These are phyloP conservation scores for Hypoxylon sp. DNA, from an alignment of 2,329 filamentous ascomycete genomes.

Conservation along the genomic window DNA sequence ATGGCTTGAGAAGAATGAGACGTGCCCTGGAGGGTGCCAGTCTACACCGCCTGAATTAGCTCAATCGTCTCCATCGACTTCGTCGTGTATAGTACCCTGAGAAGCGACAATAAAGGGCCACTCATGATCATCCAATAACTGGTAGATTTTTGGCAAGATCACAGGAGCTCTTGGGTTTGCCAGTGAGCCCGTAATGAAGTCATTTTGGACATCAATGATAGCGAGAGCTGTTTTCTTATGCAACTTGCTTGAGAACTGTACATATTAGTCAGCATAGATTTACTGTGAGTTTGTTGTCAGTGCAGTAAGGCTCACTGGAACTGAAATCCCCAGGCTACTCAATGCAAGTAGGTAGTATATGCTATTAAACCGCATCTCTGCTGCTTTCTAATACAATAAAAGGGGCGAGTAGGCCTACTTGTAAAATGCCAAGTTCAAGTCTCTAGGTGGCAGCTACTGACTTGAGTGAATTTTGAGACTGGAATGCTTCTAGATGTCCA, in stretches of 20 bases:
- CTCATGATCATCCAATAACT: slow-evolving; percentile 43
- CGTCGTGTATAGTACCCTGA: slow-evolving; percentile 31
- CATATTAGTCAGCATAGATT: slow-evolving; percentile 1
- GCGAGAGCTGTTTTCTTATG: slow-evolving; percentile 46
- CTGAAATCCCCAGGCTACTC: slow-evolving; percentile 10
- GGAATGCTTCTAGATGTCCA: neutral
- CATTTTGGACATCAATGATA: slow-evolving; percentile 46
- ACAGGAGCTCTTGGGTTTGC: slow-evolving; percentile 41
- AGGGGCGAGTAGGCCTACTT: neutral
- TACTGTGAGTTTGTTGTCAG: neutral
- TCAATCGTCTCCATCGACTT: neutral
- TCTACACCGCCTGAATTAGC: slow-evolving; percentile 21
- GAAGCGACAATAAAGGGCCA: slow-evolving; percentile 47
- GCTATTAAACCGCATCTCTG: slow-evolving; percentile 27
- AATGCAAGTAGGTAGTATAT: slow-evolving; percentile 23
- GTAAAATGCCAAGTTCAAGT: neutral
- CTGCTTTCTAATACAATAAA: neutral
- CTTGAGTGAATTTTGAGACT: neutral
- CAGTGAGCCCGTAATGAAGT: slow-evolving; percentile 46
- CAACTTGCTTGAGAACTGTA: slow-evolving; percentile 40
- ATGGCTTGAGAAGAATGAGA: slow-evolving; percentile 43
- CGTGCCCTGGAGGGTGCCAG: slow-evolving; percentile 43
- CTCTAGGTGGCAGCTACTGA: neutral
- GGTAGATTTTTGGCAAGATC: slow-evolving; percentile 45
- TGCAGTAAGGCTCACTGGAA: slow-evolving; percentile 29